Base-by-base conservation (phyloP, 192 early-diverging fungal species). In the Pilobolus umbonatus region DNA sequence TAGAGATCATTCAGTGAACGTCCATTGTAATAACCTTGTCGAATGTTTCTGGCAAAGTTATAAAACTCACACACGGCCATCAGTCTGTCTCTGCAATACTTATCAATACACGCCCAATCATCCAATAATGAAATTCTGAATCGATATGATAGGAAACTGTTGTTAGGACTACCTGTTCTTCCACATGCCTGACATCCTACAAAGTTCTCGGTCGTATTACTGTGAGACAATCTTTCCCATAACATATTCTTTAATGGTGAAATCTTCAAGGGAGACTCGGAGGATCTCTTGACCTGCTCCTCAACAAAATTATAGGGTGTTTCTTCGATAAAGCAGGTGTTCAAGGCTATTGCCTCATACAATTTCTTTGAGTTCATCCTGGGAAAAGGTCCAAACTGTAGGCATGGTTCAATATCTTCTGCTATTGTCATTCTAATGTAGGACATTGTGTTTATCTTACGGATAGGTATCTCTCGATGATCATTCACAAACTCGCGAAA, bases 31-130 rank as follows among this genome's bases (percentile, higher is more conserved):
- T 90, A 78, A 1, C 96, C 93, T 61, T 90, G 90, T 53, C 91
- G 85, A 42, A 96, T 69, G 60, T 95, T 88, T 26, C 92, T 82
- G 38, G 94, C 77, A 76, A 96, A 96, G 32, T 86, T 82, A 73
- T 95, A 98, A 60, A 98, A 98, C 57, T 96, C 93, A 59, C 89
- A 88, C 12, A 88, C 91, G 12, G 93, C 87, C 3, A 95, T 88
- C 19, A 98, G 63, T 11, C 94, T 78, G 73, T 96, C 96, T 26
- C 92, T 91, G 67, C 96, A 98, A 60, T 85, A 82, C 15, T 79
- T 75, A 65, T 89, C 88, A 53, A 89, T 80, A 44, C 81, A 83
- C 34, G 82, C 78, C 88, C 88, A 91, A 45, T 89, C 87, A 32
- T 83, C 84, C 31, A 72, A 73, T 14, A 72, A 64, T 4, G 83